Base-by-base conservation (phyloP, 331 rosid species). In the Prunus yedoensis region DNA sequence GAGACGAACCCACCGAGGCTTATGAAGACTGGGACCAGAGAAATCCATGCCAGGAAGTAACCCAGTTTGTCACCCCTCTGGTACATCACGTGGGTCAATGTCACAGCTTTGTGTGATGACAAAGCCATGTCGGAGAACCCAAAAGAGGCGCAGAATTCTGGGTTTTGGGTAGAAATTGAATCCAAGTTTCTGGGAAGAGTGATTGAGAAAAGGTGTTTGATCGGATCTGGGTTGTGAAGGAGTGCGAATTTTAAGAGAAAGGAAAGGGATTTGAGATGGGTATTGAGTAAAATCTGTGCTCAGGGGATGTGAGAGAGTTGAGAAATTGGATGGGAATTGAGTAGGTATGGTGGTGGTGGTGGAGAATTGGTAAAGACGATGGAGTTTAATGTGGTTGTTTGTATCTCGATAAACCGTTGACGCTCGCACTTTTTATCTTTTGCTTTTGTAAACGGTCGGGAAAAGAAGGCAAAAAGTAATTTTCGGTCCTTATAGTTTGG, bases 1-100 rank as follows among this genome's bases (percentile, higher is more conserved):
- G 97, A 87, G 57, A 92, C 11, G 79, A 95, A 92, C 23, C 97
- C 99, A 20, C 97, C 96, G 38, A 95, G 74, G 81, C 84, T 84
- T 74, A 94, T 90, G 91, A 94, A 94, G 35, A 92, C 89, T 4
- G 87, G 89, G 66, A 87, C 73, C 8, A 87, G 65, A 1, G 91
- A 87, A 49, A 87, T 38, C 91, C 91, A 85, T 1, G 91, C 91
- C 20, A 85, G 71, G 58, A 88, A 83, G 74, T 88, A 81, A 43
- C 91, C 91, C 32, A 85, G 20, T 23, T 17, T 82, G 68, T 88
- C 91, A 8, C 91, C 91, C 3, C 51, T 83, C 27, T 43, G 79
- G 86, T 87, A 87, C 70, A 82, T 84, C 43, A 88, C 80, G 68
- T 82, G 83, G 27, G 87, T 83, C 27, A 87, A 68, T 10, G 87